Conservation (phyloP, 352 stramenopile genomes). For the Ophiocytium majus region DNA sequence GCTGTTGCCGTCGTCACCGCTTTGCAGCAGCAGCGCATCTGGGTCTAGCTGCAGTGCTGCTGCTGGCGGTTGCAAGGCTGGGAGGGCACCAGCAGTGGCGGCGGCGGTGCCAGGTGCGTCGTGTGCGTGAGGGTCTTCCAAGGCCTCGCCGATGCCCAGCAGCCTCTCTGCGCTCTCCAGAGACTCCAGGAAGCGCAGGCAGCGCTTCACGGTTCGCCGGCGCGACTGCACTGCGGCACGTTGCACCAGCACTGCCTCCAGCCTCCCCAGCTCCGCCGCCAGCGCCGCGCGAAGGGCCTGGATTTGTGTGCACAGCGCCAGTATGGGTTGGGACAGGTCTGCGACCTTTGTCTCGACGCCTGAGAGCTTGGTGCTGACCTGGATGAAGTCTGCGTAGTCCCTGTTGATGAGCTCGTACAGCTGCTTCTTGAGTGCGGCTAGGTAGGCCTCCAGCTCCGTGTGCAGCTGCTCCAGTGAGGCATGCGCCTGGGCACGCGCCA, state of each 20-base stretch:
- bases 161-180: conserved; percentile 37
- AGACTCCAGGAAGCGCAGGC: conserved; percentile 42
- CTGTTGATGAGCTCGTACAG: conserved; percentile 59
- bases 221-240: not conserved
- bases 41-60: not conserved
- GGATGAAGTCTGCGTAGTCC: conserved; percentile 59
- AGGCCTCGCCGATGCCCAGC: conserved; percentile 32
- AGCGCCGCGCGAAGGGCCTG: not conserved
- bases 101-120: conserved; percentile 13
- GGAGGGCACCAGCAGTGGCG: not conserved
- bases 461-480: conserved; percentile 38
- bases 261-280: not conserved
- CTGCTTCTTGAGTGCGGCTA: conserved; percentile 37
- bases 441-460: conserved; percentile 39
- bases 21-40: not conserved
- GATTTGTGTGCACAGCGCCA: not conserved
- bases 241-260: not conserved
- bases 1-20: not conserved
- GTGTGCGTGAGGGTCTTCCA: not conserved
- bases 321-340: conserved; percentile 35
- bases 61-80: not conserved
- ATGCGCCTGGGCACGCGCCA: conserved; percentile 32
- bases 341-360: conserved; percentile 39
- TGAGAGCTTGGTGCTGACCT: conserved; percentile 54
- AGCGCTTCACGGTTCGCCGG: conserved; percentile 25